Percentiles rank a stretch among this genome's conserved stretches.
Conservation (phyloP, 192 early-diverging fungal species). For the Kickxella alabastrina region DNA sequence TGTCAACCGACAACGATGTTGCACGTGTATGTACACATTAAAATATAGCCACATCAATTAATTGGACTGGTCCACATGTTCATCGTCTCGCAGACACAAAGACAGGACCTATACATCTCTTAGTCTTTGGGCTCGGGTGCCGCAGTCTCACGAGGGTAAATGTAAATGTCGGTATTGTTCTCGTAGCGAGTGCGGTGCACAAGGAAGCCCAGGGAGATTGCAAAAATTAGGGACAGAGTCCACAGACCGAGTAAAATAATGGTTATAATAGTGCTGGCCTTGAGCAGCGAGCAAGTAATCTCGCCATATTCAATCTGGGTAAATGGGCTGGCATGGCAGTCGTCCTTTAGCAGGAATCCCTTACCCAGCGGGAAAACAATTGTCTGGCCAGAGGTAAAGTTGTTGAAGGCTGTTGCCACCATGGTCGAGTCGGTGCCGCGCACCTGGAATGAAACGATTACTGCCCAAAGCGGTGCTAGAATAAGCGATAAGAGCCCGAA, state of each 20-base stretch:
- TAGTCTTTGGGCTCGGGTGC: neutral
- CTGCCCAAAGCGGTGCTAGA: slow-evolving; percentile 42
- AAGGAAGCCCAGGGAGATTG: slow-evolving; percentile 35
- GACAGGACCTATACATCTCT: too few relatives aligned
- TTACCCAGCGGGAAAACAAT: slow-evolving; percentile 46
- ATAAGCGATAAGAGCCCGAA: slow-evolving; percentile 35
- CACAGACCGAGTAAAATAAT: slow-evolving; percentile 43
- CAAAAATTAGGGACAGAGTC: slow-evolving; percentile 29
- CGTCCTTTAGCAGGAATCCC: slow-evolving; percentile 47
- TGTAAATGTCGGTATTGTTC: neutral
- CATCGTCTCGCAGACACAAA: too few relatives aligned
- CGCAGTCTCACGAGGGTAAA: neutral
- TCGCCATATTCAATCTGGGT: slow-evolving; percentile 29
- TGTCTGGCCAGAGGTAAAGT: slow-evolving; percentile 4
- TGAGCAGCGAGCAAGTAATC: slow-evolving; percentile 42
- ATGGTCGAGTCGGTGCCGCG: slow-evolving; percentile 24
- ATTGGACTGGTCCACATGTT: too few relatives aligned
- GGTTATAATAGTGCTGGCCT: slow-evolving; percentile 31
- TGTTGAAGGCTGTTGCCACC: slow-evolving; percentile 11
- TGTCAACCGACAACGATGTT: too few relatives aligned
- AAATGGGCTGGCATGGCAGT: slow-evolving; percentile 36
- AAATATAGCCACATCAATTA: too few relatives aligned
- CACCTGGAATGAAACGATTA: slow-evolving; percentile 44
- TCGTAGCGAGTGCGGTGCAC: slow-evolving; percentile 16
- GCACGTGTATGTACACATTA: too few relatives aligned